Base-by-base conservation (phyloP, 2,329 filamentous ascomycete species). In the Colletotrichum godetiae region DNA sequence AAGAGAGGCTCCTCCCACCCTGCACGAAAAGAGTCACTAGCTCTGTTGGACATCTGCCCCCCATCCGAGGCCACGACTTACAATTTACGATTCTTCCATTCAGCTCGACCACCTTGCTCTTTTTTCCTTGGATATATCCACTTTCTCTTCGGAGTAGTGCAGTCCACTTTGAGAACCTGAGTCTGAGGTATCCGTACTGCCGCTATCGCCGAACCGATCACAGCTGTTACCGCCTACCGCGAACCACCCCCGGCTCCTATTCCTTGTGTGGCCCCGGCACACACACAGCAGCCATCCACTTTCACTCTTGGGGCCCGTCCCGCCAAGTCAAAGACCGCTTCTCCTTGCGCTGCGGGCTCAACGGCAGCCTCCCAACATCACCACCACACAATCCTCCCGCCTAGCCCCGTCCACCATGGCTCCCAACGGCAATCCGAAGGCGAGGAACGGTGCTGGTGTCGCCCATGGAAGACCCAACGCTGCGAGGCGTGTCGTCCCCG, bases 401-500 rank as follows among this genome's bases (percentile, higher is more conserved):
- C 63, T 37, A 52, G 42, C 69, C 60, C 57, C 49, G 65, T 65
- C 69, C 29, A 74, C 22, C 65, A 74, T 74, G 73, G 69, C 73
- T 66, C 59, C 69, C 69, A 69, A 73, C 64, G 70, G 65, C 73
- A 65, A 73, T 27, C 52, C 70, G 60, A 66, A 73, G 71, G 71
- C 67, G 67, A 71, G 71, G 71, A 71, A 66, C 37, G 61, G 71
- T 71, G 71, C 60, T 33, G 71, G 71, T 73, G 71, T 61, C 67
- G 67, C 61, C 55, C 27, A 62, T 42, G 73, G 73, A 60, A 69
- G 65, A 62, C 55, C 60, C 33, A 24, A 19, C 35, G 13, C 49
- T 24, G 10, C 56, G 31, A 82, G 81, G 75, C 78, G 81, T 60
- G 78, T 84, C 53, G 77, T 82, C 69, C 83, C 83, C 72, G 83